Percentiles rank a stretch among this genome's conserved stretches.
Conservation (phyloP, 2,329 filamentous ascomycete genomes). For the Colletotrichum sidae region DNA sequence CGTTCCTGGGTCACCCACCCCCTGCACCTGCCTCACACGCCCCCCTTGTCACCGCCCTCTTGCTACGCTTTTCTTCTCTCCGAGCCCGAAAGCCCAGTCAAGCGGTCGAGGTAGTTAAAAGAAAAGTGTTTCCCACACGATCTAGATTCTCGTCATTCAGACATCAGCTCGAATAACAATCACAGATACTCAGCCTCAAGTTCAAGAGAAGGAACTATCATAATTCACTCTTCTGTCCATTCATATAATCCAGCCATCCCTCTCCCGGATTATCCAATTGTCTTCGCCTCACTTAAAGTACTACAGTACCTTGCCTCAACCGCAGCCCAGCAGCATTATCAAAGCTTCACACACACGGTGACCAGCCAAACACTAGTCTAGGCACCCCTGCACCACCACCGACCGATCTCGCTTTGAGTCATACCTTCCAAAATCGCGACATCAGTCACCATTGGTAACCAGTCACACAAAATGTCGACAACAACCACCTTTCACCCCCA, state of each 20-base stretch:
- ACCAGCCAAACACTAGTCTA: conserved; percentile 30
- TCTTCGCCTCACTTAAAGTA: conserved; percentile 5
- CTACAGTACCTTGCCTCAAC: conserved; percentile 1
- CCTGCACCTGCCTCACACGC: conserved; percentile 26
- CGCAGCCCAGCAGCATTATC: conserved; percentile 19
- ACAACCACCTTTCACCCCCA: conserved; percentile 43
- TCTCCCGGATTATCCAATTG: conserved; percentile 1
- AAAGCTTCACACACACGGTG: conserved; percentile 21
- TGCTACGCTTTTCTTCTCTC: conserved; percentile 36
- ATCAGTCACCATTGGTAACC: conserved; percentile 36
- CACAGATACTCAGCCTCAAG: conserved; percentile 27
- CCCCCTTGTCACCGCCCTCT: conserved; percentile 35
- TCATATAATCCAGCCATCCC: conserved; percentile 18
- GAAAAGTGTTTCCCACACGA: conserved; percentile 34
- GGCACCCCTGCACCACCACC: conserved; percentile 34
- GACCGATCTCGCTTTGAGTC: conserved; percentile 38
- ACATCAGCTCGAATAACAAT: conserved; percentile 19
- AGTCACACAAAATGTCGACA: conserved; percentile 47
- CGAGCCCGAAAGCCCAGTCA: conserved; percentile 33
- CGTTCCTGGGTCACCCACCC: conserved; percentile 26
- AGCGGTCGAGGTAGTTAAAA: conserved; percentile 34
- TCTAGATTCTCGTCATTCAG: conserved; percentile 14
- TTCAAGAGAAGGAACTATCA: conserved; percentile 26
- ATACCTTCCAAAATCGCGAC: conserved; percentile 36
- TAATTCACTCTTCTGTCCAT: conserved; percentile 3